Evolutionary conservation across 2,329 filamentous ascomycete species (phyloP).

Genomic region (Fusarium annulatum): DNA sequence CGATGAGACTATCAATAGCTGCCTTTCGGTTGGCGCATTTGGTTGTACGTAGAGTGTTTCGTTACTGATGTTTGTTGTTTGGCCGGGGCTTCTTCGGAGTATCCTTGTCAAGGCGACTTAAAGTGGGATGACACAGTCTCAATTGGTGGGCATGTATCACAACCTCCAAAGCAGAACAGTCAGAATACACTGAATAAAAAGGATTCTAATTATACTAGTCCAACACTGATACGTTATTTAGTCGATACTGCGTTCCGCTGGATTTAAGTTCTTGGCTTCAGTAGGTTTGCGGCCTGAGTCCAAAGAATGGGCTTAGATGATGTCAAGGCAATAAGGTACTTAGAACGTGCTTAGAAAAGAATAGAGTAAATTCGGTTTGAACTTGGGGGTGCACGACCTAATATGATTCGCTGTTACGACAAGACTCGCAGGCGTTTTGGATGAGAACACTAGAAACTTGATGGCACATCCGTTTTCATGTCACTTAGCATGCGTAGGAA

Average conservation of each 20-base stretch:
- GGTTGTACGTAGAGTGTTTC: not conserved
- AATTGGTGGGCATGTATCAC: conserved; percentile 15
- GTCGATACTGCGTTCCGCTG: too few species aligned
- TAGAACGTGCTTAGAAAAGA: not conserved
- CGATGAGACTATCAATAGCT: not conserved
- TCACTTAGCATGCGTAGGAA: not conserved
- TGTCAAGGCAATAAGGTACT: not conserved
- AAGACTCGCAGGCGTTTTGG: not conserved
- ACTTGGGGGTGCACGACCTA: not conserved
- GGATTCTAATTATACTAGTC: not conserved
- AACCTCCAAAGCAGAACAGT: not conserved
- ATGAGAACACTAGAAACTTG: not conserved
- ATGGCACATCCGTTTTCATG: not conserved
- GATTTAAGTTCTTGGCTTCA: not conserved
- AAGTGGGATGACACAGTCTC: conserved; percentile 23
- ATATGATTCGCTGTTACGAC: not conserved
- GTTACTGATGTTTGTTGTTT: conserved; percentile 8
- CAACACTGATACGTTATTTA: not conserved
- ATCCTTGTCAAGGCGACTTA: not conserved
- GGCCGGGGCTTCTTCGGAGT: conserved; percentile 30
- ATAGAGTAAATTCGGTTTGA: not conserved
- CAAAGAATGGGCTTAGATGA: not conserved
- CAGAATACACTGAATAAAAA: not conserved
- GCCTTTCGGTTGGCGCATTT: not conserved
- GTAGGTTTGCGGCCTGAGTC: too few species aligned